Percentiles rank a stretch among this genome's conserved stretches.
phyloP scores from a whole-genome alignment of 2,329 filamentous ascomycete genomes.

The Phoma herbarum region DNA sequence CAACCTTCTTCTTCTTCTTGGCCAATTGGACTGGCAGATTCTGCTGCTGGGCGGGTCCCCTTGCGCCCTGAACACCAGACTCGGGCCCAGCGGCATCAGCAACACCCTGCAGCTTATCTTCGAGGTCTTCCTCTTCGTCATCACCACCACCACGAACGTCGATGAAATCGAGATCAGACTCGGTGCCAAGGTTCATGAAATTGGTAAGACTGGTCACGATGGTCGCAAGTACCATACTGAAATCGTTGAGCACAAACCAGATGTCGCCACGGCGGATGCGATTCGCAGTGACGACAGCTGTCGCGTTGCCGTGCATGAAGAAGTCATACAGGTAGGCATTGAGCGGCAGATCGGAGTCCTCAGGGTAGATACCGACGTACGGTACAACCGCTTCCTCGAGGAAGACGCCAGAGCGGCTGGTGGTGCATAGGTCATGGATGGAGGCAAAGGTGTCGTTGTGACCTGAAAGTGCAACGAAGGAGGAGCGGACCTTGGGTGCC shows the following conservation, averaged over 20 bases:
- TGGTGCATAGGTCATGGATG: slow-evolving; percentile 73
- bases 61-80: slow-evolving; percentile 37
- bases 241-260: slow-evolving; percentile 77
- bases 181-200: slow-evolving; percentile 61
- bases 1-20: slow-evolving; percentile 53
- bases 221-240: slow-evolving; percentile 71
- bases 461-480: slow-evolving; percentile 77
- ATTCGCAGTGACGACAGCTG: slow-evolving; percentile 70
- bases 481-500: slow-evolving; percentile 64
- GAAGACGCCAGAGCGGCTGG: slow-evolving; percentile 73
- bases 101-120: slow-evolving; percentile 50
- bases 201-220: slow-evolving; percentile 72
- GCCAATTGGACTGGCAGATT: slow-evolving; percentile 39
- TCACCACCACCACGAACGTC: slow-evolving; percentile 63
- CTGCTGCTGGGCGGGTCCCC: slow-evolving; percentile 36
- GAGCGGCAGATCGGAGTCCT: slow-evolving; percentile 62
- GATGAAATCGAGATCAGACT: slow-evolving; percentile 59
- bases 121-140: slow-evolving; percentile 57
- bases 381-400: slow-evolving; percentile 78
- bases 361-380: slow-evolving; percentile 68
- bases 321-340: slow-evolving; percentile 80
- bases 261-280: slow-evolving; percentile 71
- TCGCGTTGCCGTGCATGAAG: slow-evolving; percentile 74
- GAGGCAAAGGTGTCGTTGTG: slow-evolving; percentile 69
- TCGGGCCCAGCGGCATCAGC: slow-evolving; percentile 29